phyloP scores from a whole-genome alignment of 345 rosid genomes.

The Fremontodendron californicum region DNA sequence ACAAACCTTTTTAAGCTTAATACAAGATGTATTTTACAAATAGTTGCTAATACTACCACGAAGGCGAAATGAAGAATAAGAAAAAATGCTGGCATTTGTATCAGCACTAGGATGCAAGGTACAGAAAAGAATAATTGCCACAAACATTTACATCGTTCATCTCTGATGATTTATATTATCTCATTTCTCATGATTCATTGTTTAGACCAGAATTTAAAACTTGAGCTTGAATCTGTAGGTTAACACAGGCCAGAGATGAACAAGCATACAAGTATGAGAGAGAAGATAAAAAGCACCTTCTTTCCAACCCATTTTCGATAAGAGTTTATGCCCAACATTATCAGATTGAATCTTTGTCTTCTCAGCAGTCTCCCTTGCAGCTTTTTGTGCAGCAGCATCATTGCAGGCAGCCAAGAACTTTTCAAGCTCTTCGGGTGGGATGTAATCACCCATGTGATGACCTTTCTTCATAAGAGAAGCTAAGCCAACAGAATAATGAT shows the following conservation, averaged over 20 bases:
- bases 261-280: conserved; percentile 5
- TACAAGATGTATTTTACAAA: background rate
- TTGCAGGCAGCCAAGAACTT: conserved; percentile 82
- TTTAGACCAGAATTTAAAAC: background rate
- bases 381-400: conserved; percentile 64
- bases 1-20: background rate
- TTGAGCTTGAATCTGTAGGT: background rate
- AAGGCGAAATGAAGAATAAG: background rate
- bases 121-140: background rate
- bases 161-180: background rate
- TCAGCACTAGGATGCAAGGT: background rate
- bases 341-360: conserved; percentile 88
- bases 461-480: conserved; percentile 59
- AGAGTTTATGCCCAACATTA: conserved; percentile 90
- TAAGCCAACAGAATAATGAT: conserved; percentile 13
- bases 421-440: conserved; percentile 88
- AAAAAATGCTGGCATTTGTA: background rate
- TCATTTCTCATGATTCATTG: background rate
- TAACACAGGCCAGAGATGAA: background rate
- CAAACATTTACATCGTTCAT: background rate
- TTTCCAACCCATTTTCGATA: conserved; percentile 99
- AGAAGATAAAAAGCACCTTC: conserved; percentile 56
- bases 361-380: conserved; percentile 67
- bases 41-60: background rate
- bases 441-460: conserved; percentile 99